A percentile compares a stretch with the other conserved stretches of the same genome.
phyloP scores from a whole-genome alignment of 2,329 filamentous ascomycete species.

The Pleomassaria siparia region DNA sequence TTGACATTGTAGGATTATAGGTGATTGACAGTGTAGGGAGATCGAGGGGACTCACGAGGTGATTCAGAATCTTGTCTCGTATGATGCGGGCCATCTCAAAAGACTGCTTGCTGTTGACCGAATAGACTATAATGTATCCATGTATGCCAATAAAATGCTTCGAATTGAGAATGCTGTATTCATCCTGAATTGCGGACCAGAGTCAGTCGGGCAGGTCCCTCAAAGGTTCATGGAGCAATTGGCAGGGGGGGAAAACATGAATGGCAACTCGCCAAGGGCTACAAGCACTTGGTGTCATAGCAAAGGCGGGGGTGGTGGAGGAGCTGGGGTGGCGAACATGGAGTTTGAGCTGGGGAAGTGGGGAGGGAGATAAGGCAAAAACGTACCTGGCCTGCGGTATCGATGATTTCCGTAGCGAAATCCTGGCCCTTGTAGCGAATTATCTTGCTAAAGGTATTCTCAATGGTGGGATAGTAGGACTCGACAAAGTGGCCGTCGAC shows the following conservation, averaged over 20 bases:
- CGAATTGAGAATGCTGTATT: constrained; percentile 97
- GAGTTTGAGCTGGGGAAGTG: constrained; percentile 2
- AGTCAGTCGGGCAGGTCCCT: neutral
- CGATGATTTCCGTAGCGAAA: constrained; percentile 94
- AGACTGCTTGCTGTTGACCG: constrained; percentile 88
- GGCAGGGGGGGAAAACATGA: too few species aligned
- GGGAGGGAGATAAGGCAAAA: constrained; percentile 22
- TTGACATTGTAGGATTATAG: too few species aligned
- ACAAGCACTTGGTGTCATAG: too few species aligned
- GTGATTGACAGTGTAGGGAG: too few species aligned
- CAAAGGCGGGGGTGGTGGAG: neutral
- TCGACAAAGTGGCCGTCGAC: constrained; percentile 98
- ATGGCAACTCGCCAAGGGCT: too few species aligned
- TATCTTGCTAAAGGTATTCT: constrained; percentile 97
- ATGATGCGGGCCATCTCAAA: constrained; percentile 98
- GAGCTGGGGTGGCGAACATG: constrained; percentile 6
- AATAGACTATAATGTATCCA: constrained; percentile 98
- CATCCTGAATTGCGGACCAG: constrained; percentile 65
- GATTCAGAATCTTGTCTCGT: constrained; percentile 94
- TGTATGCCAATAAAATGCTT: constrained; percentile 99
- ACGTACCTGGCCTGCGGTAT: constrained; percentile 87
- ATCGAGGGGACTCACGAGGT: constrained; percentile 65
- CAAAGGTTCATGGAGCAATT: neutral
- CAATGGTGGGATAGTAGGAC: constrained; percentile 98
- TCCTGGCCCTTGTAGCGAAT: constrained; percentile 93